Base-by-base conservation (phyloP, 768 basidiomycete genomes). In the Suillus discolor region DNA sequence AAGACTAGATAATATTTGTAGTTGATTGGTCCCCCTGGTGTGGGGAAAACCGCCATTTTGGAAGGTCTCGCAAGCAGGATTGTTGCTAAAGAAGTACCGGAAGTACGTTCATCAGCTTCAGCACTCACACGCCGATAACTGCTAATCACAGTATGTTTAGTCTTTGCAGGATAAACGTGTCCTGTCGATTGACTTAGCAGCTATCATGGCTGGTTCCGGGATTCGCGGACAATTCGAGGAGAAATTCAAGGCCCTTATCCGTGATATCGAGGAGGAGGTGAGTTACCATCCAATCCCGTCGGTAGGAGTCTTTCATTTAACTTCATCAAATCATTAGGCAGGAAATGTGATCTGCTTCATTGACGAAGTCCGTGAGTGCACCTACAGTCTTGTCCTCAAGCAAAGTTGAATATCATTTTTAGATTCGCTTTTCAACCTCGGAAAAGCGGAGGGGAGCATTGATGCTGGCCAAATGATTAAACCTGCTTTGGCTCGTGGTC, bases 391-490 rank as follows among this genome's bases (percentile, higher is more conserved):
- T 47, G 62, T 65, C 20, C 28, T 3, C 44, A 7, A 3, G 20
- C 2, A 54, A 8, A n/a, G 42, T 36, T 44, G 53, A 2, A 67
- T 36, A 2, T 45, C 41, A 16, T 15, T 62, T 12, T 6, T 64
- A 91, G 90, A 94, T 68, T 89, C 85, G 0, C 81, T 94, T 4
- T 93, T 95, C 80, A 92, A 95, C 63, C 85, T 97, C 8, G 95
- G 95, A 1, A 96, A 96, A 75, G 84, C 92, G 0, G 95, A 96
- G 78, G 95, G 95, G 28, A 93, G 92, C 68, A 90, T 97, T 66
- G 94, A 96, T 70, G 95, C 92, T 2, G 94, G 94, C 0, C 90
- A 93, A 71, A 95, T 96, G 93, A 95, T 96, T 71, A 96, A 95
- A 72, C 94, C 94, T 38, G 92, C 94, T 0, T 82, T 96, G 2